Percentiles rank a stretch among this genome's conserved stretches.
Conservation (phyloP, 148 eudicot genomes). For the Camellia lanceoleosa region DNA sequence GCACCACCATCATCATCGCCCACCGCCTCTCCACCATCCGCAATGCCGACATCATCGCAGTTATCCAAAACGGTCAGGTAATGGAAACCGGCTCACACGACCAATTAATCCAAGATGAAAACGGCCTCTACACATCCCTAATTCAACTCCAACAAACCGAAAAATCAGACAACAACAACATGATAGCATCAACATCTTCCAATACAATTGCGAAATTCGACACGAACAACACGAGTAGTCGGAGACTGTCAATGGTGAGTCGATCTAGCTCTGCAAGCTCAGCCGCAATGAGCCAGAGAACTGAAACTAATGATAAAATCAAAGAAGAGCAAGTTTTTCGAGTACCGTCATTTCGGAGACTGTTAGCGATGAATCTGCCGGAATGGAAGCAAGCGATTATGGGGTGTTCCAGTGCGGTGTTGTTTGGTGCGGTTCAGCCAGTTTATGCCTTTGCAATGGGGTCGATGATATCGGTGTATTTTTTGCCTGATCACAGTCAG, state of each 20-base stretch:
- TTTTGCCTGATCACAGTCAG: slow-evolving; percentile 43
- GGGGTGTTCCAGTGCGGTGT: slow-evolving; percentile 53
- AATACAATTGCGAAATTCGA: slow-evolving; percentile 28
- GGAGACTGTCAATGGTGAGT: slow-evolving; percentile 41
- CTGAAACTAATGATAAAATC: background rate
- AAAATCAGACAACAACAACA: slow-evolving; percentile 13
- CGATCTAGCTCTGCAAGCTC: slow-evolving; percentile 56
- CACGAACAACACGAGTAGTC: slow-evolving; percentile 35
- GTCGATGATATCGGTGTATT: slow-evolving; percentile 69
- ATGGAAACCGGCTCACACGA: slow-evolving; percentile 57
- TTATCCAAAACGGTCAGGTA: slow-evolving; percentile 55
- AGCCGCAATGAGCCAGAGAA: background rate
- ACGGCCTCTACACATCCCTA: slow-evolving; percentile 48
- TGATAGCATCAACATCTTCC: background rate
- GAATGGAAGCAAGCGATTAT: slow-evolving; percentile 71
- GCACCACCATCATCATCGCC: slow-evolving; percentile 69
- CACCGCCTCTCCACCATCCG: slow-evolving; percentile 80
- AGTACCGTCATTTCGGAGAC: slow-evolving; percentile 61
- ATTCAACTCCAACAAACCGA: slow-evolving; percentile 49
- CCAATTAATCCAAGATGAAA: slow-evolving; percentile 34
- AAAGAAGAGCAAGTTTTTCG: slow-evolving; percentile 18
- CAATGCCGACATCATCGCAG: slow-evolving; percentile 61
- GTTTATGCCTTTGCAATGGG: slow-evolving; percentile 68
- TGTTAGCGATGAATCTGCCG: slow-evolving; percentile 63
- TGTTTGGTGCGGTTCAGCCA: slow-evolving; percentile 80